Base-by-base conservation (phyloP, 164 flowering plant species). In the Dillenia suffruticosa region DNA sequence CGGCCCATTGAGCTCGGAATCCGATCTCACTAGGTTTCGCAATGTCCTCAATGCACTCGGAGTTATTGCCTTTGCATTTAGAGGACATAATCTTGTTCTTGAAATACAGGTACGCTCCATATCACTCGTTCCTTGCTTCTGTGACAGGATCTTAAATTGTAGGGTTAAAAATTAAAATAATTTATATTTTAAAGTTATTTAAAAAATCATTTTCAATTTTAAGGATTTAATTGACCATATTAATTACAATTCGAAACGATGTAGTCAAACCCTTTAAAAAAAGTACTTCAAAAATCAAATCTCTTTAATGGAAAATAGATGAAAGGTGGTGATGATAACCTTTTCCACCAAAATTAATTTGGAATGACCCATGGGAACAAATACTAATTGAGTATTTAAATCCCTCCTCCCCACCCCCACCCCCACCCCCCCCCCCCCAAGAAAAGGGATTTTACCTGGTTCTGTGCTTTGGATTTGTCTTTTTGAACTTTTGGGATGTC, bases 31-130 rank as follows among this genome's bases (percentile, higher is more conserved):
- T 0, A 70, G 53, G 10, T 9, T 64, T 40, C 54, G 66, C 12
- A 50, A 48, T 9, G 50, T 72, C 14, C n/a, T 80, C 26, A 74
- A 71, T 70, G 80, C 76, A 0, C 12, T 83, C 24, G 87, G 78
- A 32, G 64, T 78, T n/a, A 68, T 83, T 26, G 72, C 72, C n/a
- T 67, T 83, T 54, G 77, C 76, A 5, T 83, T 80, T 43, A 72
- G 83, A 68, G 87, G 87, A 12, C 84, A 83, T 68, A 83, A 83
- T 56, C 62, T 80, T 15, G 72, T 77, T 9, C 81, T 87, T 47
- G 92, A 89, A 59, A 87, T 89, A 10, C 92, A 89, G 88, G 96
- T 80, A 54, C 77, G 44, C 77, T 80, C 46, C 83, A 83, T 60
- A 83, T 82, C 22, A 19, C 1, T 19, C 22, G 1, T 19, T 19